A percentile compares a stretch with the other conserved stretches of the same genome.
Evolutionary conservation across 2,329 filamentous ascomycete species (phyloP).

Genomic region (Paecilomyces sp.): DNA sequence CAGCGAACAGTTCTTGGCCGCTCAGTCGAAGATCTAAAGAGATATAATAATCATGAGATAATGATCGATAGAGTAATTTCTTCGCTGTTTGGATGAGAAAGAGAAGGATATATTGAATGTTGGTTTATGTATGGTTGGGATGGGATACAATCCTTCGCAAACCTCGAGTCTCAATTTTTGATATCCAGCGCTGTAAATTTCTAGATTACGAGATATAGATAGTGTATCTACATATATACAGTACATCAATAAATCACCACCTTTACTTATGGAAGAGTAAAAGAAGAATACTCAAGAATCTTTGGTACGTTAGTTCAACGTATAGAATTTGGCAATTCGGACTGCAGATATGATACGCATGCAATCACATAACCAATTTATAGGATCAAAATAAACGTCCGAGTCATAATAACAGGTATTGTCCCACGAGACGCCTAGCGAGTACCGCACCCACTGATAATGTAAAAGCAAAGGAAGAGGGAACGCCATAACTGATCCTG

Average conservation of each 20-base stretch:
- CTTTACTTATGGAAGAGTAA: too few species aligned
- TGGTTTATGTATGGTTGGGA: too few species aligned
- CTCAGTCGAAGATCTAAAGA: neutral
- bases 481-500: neutral
- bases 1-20: slow-evolving; percentile 22
- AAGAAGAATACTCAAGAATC: too few species aligned
- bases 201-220: too few species aligned
- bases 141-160: too few species aligned
- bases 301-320: too few species aligned
- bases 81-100: neutral
- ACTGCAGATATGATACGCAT: neutral
- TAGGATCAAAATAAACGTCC: neutral
- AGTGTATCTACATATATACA: too few species aligned
- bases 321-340: too few species aligned
- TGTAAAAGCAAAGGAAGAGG: neutral
- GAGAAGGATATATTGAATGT: neutral
- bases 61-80: neutral
- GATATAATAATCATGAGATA: neutral
- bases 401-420: neutral
- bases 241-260: too few species aligned
- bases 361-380: neutral
- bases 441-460: neutral
- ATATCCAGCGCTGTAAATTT: too few species aligned
- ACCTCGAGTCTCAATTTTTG: too few species aligned
- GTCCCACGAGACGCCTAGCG: neutral